Conservation (phyloP, 371 early-diverging fungal species). For the Rhizopus arrhizus region DNA sequence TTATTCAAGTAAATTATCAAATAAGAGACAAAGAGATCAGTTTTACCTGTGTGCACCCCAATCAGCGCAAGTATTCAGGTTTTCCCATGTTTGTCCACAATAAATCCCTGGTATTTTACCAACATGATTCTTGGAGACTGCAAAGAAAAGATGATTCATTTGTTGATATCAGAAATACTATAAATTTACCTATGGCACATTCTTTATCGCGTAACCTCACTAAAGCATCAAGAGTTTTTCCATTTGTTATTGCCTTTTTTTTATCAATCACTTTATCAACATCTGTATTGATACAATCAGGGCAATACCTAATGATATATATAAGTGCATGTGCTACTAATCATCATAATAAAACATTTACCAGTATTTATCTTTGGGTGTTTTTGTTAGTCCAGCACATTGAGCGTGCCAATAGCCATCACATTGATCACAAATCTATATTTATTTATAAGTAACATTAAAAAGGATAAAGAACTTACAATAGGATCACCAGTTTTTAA, state of each 20-base stretch:
- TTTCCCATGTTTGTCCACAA: conserved; percentile 58
- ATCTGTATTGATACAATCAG: conserved; percentile 51
- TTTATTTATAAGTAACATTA: not conserved
- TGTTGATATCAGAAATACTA: too few relatives aligned
- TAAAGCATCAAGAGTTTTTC: not conserved
- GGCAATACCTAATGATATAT: conserved; percentile 48
- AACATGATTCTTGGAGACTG: conserved; percentile 36
- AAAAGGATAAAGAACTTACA: conserved; percentile 22
- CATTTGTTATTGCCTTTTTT: conserved; percentile 33
- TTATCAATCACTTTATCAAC: conserved; percentile 37
- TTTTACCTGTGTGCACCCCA: conserved; percentile 61
- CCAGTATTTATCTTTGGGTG: conserved; percentile 55
- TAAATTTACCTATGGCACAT: conserved; percentile 45
- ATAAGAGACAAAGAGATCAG: not conserved
- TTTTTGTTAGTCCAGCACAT: conserved; percentile 44
- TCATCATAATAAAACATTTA: conserved; percentile 2
- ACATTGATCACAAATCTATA: conserved; percentile 62
- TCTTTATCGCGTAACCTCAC: conserved; percentile 27
- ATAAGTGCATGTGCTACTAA: not conserved
- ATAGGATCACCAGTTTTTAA: conserved; percentile 58
- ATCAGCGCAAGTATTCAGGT: conserved; percentile 42
- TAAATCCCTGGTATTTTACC: conserved; percentile 67
- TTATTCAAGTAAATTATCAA: not conserved
- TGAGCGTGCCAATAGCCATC: conserved; percentile 55
- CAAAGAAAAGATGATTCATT: not conserved